These are phyloP conservation scores for Gossypium thurberi DNA, from an alignment of 345 rosid species.

Conservation along the genomic window DNA sequence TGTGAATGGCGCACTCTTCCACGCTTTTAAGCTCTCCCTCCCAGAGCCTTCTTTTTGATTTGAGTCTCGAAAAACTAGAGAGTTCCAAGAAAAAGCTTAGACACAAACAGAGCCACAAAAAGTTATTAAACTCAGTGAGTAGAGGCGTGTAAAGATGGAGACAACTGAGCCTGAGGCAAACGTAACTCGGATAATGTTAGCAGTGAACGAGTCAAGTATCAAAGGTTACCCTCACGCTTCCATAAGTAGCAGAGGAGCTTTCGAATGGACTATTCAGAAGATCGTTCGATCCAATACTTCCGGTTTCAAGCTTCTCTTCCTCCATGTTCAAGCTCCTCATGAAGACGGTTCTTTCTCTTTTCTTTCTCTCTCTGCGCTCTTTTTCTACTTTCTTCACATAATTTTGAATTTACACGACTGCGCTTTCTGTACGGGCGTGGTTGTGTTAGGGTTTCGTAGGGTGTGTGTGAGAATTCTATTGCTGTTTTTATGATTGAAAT, in stretches of 20 bases:
- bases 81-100: neutral
- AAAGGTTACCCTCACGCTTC: conserved; percentile 82
- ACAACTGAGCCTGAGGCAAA: conserved; percentile 39
- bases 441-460: conserved; percentile 1
- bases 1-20: neutral
- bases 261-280: conserved; percentile 83
- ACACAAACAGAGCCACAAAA: neutral
- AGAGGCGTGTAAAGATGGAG: conserved; percentile 12
- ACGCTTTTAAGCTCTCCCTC: neutral
- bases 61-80: neutral
- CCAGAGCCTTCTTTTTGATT: neutral
- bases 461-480: neutral
- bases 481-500: too few relatives aligned
- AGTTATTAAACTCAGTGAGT: conserved; percentile 8
- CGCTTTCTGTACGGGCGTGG: neutral
- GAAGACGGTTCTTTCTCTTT: conserved; percentile 57
- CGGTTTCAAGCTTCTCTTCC: conserved; percentile 65
- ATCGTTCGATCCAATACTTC: conserved; percentile 67
- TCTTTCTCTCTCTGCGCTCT: neutral
- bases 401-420: too few relatives aligned
- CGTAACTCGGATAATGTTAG: conserved; percentile 71
- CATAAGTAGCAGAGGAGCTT: conserved; percentile 83
- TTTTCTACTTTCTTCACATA: neutral
- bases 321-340: conserved; percentile 39
- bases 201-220: conserved; percentile 77